Base-by-base conservation (phyloP, 1,139 yeast species). In the Pichia sp. region DNA sequence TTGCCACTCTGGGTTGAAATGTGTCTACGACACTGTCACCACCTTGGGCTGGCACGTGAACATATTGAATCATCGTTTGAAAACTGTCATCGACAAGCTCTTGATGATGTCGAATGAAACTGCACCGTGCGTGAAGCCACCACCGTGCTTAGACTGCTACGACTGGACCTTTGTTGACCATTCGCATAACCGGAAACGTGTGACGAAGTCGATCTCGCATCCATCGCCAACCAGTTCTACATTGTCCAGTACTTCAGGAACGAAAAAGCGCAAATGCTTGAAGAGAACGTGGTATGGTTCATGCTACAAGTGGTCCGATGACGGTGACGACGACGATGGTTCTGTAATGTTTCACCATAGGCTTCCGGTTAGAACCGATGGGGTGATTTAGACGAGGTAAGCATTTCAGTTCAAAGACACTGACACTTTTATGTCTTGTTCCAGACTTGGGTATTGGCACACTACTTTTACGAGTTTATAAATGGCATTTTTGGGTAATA, bases 21-120 rank as follows among this genome's bases (percentile, higher is more conserved):
- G 99, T 68, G 79, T 86, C 23, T 95, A 93, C 71, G 99, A 93
- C 66, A 93, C 87, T 23, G 97, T 92, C 15, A 78, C 80, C 5
- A 98, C 93, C 64, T 74, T 79, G 60, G 98, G 98, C 3, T 93
- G 98, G 98, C 85, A 83, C 62, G 95, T 92, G 13, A 90, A 87
- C 62, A 72, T 95, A 69, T 75, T 89, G 60, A 90, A 93, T 69
- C 99, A 93, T 69, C 77, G 97, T 45, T 90, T 93, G 56, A 95
- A 87, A 64, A 87, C 92, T 0, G 97, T 95, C 11, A 90, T 95
- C 58, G 97, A 90, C 67, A 87, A 87, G 38, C 81, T 95, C 7
- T 75, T 93, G 26, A 68, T 78, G 64, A 78, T 73, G 11, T 90
- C 92, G 68, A 90, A 92, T 62, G 80, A 77, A 41, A 87, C 96